Evolutionary conservation across 1,139 yeast species (phyloP), one percentile per base, ranked within the genome.

Genomic region (Protomyces arabidopsidicola): DNA sequence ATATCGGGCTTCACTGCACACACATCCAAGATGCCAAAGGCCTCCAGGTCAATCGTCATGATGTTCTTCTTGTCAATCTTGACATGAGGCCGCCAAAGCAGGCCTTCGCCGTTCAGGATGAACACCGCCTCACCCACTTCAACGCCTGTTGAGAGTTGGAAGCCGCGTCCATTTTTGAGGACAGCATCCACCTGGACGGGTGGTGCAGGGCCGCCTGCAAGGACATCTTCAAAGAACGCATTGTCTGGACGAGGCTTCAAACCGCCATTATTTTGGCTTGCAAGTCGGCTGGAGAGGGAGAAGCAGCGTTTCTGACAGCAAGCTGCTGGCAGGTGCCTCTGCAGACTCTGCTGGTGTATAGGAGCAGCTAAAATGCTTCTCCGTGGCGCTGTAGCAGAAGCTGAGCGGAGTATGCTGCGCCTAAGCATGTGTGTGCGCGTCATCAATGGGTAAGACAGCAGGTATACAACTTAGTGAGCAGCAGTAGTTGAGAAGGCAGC

Each of bases 201-300:
- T 4, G 58, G 58, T 9, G 38, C 38, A 2, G 58, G 58, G 20
- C 58, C 58, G 5, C 58, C 63, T 12, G 63, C 63, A 38, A 60
- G 48, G 54, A 60, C 58, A 45, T 60, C 63, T n/a, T 60, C 63
- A 52, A 60, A 60, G 27, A 60, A 60, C 34, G 53, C 53, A 53
- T 53, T 53, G 24, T 58, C 62, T 34, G 62, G 62, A 12, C 62
- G 42, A 8, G 62, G 56, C 53, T 58, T 42, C 22, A 42, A 14
- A 5, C 24, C 24, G 12, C 48, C 48, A 16, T 42, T 18, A 4
- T 27, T 27, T 27, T 27, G 31, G 31, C 31, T 27, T 27, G 45
- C 35, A 56, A 24, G 12, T 48, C 45, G 27, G 60, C 54, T 34
- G 35, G 31, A n/a, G 34, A 36, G 20, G 53, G 38, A 22, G 60